A percentile compares a stretch with the other conserved stretches of the same genome.
phyloP scores from a whole-genome alignment of 2,329 filamentous ascomycete species.

The Claviceps lovelessii region DNA sequence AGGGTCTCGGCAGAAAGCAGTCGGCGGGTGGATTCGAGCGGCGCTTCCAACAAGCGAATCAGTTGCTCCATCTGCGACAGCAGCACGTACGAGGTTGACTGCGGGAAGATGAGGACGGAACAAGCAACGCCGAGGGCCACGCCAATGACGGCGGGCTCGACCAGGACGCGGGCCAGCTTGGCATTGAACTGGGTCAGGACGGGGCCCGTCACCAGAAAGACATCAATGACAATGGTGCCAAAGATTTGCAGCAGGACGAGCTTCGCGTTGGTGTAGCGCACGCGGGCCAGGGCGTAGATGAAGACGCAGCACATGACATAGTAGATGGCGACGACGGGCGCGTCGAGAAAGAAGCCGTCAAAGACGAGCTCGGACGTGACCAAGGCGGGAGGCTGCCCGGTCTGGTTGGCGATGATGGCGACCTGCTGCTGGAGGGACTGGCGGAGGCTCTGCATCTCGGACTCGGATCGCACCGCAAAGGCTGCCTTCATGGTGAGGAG shows the following conservation, averaged over 20 bases:
- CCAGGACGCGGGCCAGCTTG: slow-evolving; percentile 22
- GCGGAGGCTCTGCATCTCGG: slow-evolving; percentile 21
- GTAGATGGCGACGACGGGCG: slow-evolving; percentile 26
- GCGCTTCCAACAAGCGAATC: slow-evolving; percentile 16
- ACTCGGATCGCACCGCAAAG: slow-evolving; percentile 24
- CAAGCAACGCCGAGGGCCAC: slow-evolving; percentile 29
- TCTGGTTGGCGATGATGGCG: slow-evolving; percentile 17
- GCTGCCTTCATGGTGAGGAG: slow-evolving; percentile 34
- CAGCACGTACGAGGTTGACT: slow-evolving; percentile 31
- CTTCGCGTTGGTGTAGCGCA: slow-evolving; percentile 31
- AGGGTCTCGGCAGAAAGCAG: slow-evolving; percentile 10
- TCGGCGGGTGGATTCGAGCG: slow-evolving; percentile 17
- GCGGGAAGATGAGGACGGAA: slow-evolving; percentile 32
- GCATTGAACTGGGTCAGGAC: slow-evolving; percentile 26
- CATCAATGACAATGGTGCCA: slow-evolving; percentile 30
- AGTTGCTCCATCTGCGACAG: slow-evolving; percentile 20
- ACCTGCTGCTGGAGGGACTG: slow-evolving; percentile 22
- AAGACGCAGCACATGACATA: slow-evolving; percentile 26
- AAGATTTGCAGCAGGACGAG: slow-evolving; percentile 30
- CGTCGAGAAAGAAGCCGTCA: slow-evolving; percentile 32
- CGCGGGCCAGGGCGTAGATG: slow-evolving; percentile 28
- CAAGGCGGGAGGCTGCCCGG: slow-evolving; percentile 9
- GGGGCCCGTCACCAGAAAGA: slow-evolving; percentile 30
- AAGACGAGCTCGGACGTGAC: slow-evolving; percentile 24
- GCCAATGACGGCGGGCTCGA: slow-evolving; percentile 31